Percentiles rank a stretch among this genome's conserved stretches.
Conservation (phyloP, 2,329 filamentous ascomycete species). For the Hirsutella rhossiliensis region DNA sequence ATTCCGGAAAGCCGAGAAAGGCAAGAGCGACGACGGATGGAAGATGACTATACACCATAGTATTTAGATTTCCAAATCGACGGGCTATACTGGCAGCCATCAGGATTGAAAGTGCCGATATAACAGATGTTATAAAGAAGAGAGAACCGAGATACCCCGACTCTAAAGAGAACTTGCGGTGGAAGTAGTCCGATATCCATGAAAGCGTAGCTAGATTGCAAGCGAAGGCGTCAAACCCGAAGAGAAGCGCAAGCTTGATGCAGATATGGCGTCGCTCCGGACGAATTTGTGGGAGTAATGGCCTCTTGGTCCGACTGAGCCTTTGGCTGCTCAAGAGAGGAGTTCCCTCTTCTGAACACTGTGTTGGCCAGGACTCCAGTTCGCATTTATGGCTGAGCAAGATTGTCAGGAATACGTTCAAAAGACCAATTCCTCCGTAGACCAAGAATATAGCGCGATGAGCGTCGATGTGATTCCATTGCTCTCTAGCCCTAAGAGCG, state of each 20-base stretch:
- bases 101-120: not conserved
- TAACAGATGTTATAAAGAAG: not conserved
- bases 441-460: not conserved
- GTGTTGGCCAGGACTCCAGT: too few relatives aligned
- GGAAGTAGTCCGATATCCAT: not conserved
- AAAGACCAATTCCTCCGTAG: not conserved
- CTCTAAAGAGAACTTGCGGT: not conserved
- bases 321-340: too few relatives aligned
- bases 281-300: too few relatives aligned
- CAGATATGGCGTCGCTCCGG: not conserved
- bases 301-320: too few relatives aligned
- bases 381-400: not conserved
- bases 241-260: not conserved
- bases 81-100: not conserved
- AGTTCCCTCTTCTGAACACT: too few relatives aligned
- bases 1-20: not conserved
- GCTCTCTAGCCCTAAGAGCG: not conserved
- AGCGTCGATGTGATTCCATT: not conserved
- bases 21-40: not conserved
- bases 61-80: not conserved
- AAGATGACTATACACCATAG: not conserved
- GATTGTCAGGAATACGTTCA: not conserved
- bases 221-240: not conserved
- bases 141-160: not conserved
- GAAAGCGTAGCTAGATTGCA: not conserved